phyloP scores from a whole-genome alignment of 2,329 filamentous ascomycete genomes.

The Cercospora sp. region DNA sequence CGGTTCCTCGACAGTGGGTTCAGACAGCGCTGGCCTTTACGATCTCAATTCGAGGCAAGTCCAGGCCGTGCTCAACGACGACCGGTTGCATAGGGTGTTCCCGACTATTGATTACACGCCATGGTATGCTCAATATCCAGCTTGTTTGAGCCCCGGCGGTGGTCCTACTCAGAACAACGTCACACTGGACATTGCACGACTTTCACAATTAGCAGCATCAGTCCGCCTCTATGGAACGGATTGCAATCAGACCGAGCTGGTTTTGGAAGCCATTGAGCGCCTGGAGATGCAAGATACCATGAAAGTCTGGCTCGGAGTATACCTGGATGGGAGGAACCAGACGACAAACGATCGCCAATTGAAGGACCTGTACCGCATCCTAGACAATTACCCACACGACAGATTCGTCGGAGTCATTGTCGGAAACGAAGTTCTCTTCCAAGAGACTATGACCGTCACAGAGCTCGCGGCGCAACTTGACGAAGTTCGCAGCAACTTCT shows the following conservation, averaged over 20 bases:
- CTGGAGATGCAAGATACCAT: slow-evolving; percentile 69
- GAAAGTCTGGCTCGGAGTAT: slow-evolving; percentile 93
- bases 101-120: slow-evolving; percentile 95
- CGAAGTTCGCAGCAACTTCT: slow-evolving; percentile 72
- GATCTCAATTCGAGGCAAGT: slow-evolving; percentile 73
- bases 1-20: slow-evolving; percentile 13
- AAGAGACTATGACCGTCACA: slow-evolving; percentile 64
- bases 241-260: slow-evolving; percentile 96
- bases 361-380: slow-evolving; percentile 76
- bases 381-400: slow-evolving; percentile 61
- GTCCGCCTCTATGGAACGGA: slow-evolving; percentile 92
- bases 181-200: slow-evolving; percentile 84
- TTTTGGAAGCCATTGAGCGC: slow-evolving; percentile 75
- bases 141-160: slow-evolving; percentile 63
- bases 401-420: slow-evolving; percentile 63
- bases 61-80: slow-evolving; percentile 76
- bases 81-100: slow-evolving; percentile 85
- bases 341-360: slow-evolving; percentile 85
- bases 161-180: slow-evolving; percentile 92
- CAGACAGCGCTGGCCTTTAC: slow-evolving; percentile 56
- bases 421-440: slow-evolving; percentile 64
- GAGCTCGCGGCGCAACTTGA: slow-evolving; percentile 65
- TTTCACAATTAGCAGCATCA: slow-evolving; percentile 85
- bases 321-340: slow-evolving; percentile 73
- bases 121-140: slow-evolving; percentile 84